These are phyloP conservation scores for Elaeis guineensis DNA, from an alignment of 176 grass and related monocot genomes.

Conservation along the genomic window DNA sequence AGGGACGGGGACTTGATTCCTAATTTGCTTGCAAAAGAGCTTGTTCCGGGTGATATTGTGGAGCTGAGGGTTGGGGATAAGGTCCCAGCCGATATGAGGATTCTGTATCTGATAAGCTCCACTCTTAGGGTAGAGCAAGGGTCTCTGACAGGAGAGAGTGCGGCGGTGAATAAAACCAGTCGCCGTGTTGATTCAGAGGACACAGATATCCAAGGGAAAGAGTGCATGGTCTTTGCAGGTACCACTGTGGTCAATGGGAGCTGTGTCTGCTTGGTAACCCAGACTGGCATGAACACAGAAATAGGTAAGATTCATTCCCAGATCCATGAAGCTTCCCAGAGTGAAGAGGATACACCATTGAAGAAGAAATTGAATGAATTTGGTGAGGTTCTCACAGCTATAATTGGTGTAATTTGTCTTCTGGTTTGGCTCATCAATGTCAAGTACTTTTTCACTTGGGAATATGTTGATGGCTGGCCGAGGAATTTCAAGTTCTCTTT, in stretches of 20 bases:
- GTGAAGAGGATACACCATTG: slow-evolving; percentile 80
- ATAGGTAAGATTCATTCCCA: slow-evolving; percentile 92
- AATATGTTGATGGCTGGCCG: slow-evolving; percentile 52
- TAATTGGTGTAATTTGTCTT: slow-evolving; percentile 72
- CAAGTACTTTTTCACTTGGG: slow-evolving; percentile 78
- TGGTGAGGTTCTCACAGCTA: slow-evolving; percentile 68
- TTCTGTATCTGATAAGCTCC: slow-evolving; percentile 49
- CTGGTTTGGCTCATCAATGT: slow-evolving; percentile 95
- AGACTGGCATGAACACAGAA: slow-evolving; percentile 83
- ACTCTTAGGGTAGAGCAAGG: slow-evolving; percentile 84
- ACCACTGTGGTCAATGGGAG: slow-evolving; percentile 85
- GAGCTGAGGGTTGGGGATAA: slow-evolving; percentile 75
- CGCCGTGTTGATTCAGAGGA: slow-evolving; percentile 38
- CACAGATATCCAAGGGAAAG: slow-evolving; percentile 85
- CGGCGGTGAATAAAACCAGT: slow-evolving; percentile 75
- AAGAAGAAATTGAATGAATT: slow-evolving; percentile 98
- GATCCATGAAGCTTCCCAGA: slow-evolving; percentile 81
- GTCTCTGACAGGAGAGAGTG: slow-evolving; percentile 79
- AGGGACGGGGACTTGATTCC: slow-evolving; percentile 46
- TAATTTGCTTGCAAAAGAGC: slow-evolving; percentile 38
- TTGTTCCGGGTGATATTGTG: slow-evolving; percentile 77
- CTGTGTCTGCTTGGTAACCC: slow-evolving; percentile 66
- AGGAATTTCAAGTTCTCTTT: slow-evolving; percentile 64
- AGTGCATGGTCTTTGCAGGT: slow-evolving; percentile 81
- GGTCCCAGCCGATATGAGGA: slow-evolving; percentile 85